A percentile compares a stretch with the other conserved stretches of the same genome.
Conservation (phyloP, 345 rosid species). For the Brassica juncea region DNA sequence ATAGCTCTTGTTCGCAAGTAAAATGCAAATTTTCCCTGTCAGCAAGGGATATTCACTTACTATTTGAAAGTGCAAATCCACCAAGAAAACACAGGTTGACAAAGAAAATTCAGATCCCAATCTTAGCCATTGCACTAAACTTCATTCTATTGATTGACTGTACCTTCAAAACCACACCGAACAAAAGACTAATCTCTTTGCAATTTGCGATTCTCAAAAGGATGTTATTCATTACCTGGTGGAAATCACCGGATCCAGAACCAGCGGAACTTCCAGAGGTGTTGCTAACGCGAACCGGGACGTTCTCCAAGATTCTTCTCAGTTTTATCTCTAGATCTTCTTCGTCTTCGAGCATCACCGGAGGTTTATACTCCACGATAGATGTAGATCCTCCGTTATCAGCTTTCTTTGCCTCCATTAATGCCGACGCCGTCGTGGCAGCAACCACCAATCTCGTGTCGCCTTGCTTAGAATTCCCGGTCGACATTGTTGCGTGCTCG, state of each 20-base stretch:
- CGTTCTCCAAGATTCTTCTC: slow-evolving; percentile 86
- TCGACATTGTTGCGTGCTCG: slow-evolving; percentile 49
- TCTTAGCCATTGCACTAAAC: neutral
- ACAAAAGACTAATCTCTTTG: neutral
- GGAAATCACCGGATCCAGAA: slow-evolving; percentile 95
- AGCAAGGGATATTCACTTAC: neutral
- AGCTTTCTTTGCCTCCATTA: slow-evolving; percentile 47
- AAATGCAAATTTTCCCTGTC: neutral
- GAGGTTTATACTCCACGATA: slow-evolving; percentile 72
- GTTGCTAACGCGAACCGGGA: slow-evolving; percentile 91
- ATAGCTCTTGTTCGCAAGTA: neutral
- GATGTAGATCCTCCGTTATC: slow-evolving; percentile 53
- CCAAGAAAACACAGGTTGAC: neutral
- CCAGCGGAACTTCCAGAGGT: slow-evolving; percentile 99
- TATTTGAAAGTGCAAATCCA: neutral
- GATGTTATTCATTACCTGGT: slow-evolving; percentile 57
- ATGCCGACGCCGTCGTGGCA: slow-evolving; percentile 36
- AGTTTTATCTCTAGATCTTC: slow-evolving; percentile 94
- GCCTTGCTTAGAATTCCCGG: slow-evolving; percentile 50
- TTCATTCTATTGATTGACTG: neutral
- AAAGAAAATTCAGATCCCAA: neutral
- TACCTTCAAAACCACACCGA: neutral
- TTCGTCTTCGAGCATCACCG: slow-evolving; percentile 76
- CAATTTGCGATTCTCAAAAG: neutral
- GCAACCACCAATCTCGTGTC: slow-evolving; percentile 55